A percentile compares a stretch with the other conserved stretches of the same genome.
These are phyloP conservation scores for Colletotrichum sp. DNA, from an alignment of 2,329 filamentous ascomycete genomes.

Conservation along the genomic window DNA sequence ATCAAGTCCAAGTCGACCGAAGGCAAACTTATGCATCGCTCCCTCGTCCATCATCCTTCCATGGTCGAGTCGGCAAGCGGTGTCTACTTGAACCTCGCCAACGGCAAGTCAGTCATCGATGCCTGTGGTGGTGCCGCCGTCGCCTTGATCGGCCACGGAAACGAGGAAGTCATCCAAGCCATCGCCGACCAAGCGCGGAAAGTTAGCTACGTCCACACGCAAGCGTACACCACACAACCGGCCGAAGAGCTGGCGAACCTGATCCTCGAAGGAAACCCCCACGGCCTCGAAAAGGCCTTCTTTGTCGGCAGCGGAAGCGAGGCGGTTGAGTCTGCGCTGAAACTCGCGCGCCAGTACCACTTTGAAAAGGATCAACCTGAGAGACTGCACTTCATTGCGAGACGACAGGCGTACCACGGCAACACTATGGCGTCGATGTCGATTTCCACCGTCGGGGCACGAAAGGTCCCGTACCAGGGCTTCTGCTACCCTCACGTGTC, in stretches of 20 bases:
- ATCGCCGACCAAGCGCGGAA: constrained; percentile 30
- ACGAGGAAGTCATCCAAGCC: constrained; percentile 31
- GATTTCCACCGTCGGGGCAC: constrained; percentile 33
- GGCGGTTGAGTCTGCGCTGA: constrained; percentile 51
- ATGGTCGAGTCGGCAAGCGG: constrained; percentile 48
- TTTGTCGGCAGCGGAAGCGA: constrained; percentile 29
- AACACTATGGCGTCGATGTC: constrained; percentile 52
- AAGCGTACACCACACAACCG: constrained; percentile 46
- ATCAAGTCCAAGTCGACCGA: background rate
- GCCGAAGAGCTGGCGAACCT: constrained; percentile 33
- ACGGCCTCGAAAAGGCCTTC: constrained; percentile 21
- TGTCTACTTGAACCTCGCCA: constrained; percentile 35
- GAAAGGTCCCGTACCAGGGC: constrained; percentile 30
- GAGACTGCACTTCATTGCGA: constrained; percentile 45
- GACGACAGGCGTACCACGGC: constrained; percentile 53
- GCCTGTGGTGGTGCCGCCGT: constrained; percentile 40
- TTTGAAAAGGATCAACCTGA: constrained; percentile 40
- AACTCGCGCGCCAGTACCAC: constrained; percentile 53
- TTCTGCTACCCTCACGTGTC: constrained; percentile 28
- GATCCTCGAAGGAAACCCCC: constrained; percentile 20
- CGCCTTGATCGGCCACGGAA: constrained; percentile 33
- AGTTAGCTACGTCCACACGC: constrained; percentile 33
- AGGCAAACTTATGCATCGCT: constrained; percentile 36
- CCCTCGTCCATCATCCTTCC: constrained; percentile 30
- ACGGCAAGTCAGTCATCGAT: constrained; percentile 38